These are phyloP conservation scores for Cyclotella baltica DNA, from an alignment of 108 stramenopile genomes.

Conservation along the genomic window DNA sequence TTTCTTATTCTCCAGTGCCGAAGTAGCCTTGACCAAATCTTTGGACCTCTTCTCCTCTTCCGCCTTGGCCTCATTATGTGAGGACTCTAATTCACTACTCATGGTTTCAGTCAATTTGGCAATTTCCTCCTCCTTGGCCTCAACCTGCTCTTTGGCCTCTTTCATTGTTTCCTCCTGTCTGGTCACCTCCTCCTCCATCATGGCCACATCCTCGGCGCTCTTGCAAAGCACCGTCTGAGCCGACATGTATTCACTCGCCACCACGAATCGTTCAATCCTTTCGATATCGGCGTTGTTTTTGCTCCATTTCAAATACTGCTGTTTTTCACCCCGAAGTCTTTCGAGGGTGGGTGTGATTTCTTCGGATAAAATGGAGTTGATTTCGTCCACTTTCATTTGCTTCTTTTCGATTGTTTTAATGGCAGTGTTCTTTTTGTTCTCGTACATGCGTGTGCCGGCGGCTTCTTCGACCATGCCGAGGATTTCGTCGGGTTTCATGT, in stretches of 20 bases:
- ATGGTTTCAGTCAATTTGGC: conserved; percentile 52
- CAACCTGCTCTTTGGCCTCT: conserved; percentile 51
- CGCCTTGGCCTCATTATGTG: conserved; percentile 58
- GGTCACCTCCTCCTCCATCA: conserved; percentile 69
- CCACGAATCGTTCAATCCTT: conserved; percentile 92
- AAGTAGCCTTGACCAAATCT: conserved; percentile 91
- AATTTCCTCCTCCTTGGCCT: conserved; percentile 73
- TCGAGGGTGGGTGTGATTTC: conserved; percentile 99
- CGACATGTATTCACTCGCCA: conserved; percentile 86
- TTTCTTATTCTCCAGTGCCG: conserved; percentile 84
- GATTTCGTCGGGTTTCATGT: conserved; percentile 99
- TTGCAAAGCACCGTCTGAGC: conserved; percentile 71
- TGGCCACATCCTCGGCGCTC: conserved; percentile 65
- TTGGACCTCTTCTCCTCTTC: conserved; percentile 91
- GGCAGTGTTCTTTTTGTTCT: conserved; percentile 94
- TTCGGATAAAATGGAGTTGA: conserved; percentile 92
- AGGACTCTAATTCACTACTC: conserved; percentile 71
- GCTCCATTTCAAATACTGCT: conserved; percentile 94
- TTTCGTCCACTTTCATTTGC: conserved; percentile 97
- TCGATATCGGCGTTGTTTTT: conserved; percentile 96
- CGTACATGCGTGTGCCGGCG: conserved; percentile 99
- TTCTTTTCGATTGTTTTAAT: conserved; percentile 99
- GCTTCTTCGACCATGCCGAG: conserved; percentile 99
- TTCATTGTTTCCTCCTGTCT: conserved; percentile 56
- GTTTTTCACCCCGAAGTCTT: conserved; percentile 93